Percentiles rank a stretch among this genome's conserved stretches.
Evolutionary conservation across 768 basidiomycete genomes (phyloP).

Genomic region (Boletus rex-veris): DNA sequence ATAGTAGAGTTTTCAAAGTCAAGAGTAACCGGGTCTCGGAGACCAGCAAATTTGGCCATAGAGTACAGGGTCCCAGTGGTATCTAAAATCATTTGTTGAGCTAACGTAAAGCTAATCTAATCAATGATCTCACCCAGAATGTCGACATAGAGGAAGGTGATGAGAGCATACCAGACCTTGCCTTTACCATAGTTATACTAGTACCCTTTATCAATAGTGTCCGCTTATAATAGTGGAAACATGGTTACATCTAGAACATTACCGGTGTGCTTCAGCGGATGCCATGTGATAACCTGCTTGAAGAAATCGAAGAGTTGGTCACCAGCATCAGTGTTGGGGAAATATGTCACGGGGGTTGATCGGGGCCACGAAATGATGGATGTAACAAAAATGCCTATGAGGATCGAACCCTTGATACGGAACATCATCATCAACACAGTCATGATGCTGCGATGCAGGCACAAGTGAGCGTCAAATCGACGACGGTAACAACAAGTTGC

Average conservation of each 20-base stretch:
- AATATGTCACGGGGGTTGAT: constrained; percentile 74
- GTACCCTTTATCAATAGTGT: constrained; percentile 4
- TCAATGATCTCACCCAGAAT: constrained; percentile 56
- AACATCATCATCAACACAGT: constrained; percentile 82
- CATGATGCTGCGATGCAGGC: constrained; percentile 46
- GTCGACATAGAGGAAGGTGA: constrained; percentile 89
- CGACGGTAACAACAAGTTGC: constrained; percentile 17
- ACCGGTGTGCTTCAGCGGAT: constrained; percentile 56
- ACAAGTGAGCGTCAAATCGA: constrained; percentile 3
- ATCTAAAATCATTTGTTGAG: constrained; percentile 19
- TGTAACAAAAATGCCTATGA: constrained; percentile 80
- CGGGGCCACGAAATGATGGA: constrained; percentile 87
- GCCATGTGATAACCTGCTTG: constrained; percentile 79
- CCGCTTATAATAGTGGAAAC: not conserved
- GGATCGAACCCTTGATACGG: constrained; percentile 78
- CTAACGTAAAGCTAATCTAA: not conserved
- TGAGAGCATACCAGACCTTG: constrained; percentile 79
- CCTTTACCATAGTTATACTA: constrained; percentile 59
- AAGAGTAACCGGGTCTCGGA: constrained; percentile 77
- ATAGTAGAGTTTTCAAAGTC: constrained; percentile 84
- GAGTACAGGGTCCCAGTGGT: constrained; percentile 76
- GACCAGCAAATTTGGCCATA: constrained; percentile 89
- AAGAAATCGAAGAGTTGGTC: constrained; percentile 79
- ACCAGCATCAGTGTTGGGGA: constrained; percentile 68
- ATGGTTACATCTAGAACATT: constrained; percentile 61